Evolutionary conservation across 768 basidiomycete species (phyloP).

Genomic region (Podaxis pistillaris): DNA sequence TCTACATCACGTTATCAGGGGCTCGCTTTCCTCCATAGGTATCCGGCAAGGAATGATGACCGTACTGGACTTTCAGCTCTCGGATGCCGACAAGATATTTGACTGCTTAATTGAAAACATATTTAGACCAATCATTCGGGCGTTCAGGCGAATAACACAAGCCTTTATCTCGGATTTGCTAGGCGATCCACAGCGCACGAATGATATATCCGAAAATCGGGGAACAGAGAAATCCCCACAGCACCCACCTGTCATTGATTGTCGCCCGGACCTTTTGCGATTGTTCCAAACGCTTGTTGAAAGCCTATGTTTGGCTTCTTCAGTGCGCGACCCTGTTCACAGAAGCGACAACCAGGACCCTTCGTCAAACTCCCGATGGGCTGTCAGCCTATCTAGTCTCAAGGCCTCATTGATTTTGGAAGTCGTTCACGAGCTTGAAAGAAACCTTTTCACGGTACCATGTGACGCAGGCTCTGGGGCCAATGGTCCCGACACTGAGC

Average conservation of each 20-base stretch:
- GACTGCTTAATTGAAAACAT: constrained; percentile 10
- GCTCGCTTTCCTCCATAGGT: background rate
- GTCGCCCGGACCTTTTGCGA: constrained; percentile 10
- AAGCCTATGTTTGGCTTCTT: background rate
- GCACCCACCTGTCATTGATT: background rate
- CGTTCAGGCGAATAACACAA: background rate
- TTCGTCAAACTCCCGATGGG: background rate
- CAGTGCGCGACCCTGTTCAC: background rate
- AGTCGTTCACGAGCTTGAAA: constrained; percentile 36
- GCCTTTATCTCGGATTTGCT: background rate
- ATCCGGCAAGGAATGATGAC: background rate
- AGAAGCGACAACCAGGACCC: background rate
- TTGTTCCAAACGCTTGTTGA: constrained; percentile 7
- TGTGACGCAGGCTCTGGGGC: background rate
- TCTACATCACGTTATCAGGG: background rate
- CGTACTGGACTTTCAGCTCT: background rate
- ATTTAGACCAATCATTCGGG: constrained; percentile 5
- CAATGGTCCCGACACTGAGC: background rate
- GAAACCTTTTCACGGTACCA: constrained; percentile 23
- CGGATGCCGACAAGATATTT: constrained; percentile 5
- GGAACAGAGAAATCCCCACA: background rate
- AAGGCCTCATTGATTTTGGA: constrained; percentile 33
- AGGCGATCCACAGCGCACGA: background rate
- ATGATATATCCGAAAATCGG: background rate
- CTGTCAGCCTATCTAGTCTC: constrained; percentile 6